These are phyloP conservation scores for Solanum hybrid DNA, from an alignment of 305 asterid species.

Conservation along the genomic window DNA sequence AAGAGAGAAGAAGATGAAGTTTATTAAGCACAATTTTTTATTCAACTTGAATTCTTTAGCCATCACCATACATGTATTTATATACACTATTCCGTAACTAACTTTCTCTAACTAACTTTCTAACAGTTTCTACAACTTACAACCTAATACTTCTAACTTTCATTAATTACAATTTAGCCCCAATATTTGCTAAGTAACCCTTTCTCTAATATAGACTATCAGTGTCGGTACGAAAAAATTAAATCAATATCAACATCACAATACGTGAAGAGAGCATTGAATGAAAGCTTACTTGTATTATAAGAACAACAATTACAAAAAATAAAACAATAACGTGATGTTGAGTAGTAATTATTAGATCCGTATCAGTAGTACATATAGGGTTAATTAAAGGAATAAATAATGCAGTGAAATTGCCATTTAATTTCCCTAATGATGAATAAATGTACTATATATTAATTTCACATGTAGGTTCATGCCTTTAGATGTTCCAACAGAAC, in stretches of 20 bases:
- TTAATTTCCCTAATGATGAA: not conserved
- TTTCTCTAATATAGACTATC: no score
- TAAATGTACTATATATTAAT: not conserved
- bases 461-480: not conserved
- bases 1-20: no score
- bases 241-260: not conserved
- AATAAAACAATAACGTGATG: not conserved
- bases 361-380: not conserved
- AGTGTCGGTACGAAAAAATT: not conserved
- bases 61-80: no score
- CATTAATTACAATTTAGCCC: no score
- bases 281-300: not conserved
- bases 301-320: not conserved
- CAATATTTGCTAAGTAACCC: no score
- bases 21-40: no score
- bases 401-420: not conserved
- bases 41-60: no score
- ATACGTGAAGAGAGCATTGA: not conserved
- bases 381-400: not conserved
- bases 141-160: no score
- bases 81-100: no score
- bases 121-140: no score
- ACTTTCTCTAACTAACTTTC: no score
- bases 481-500: not conserved
- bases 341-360: not conserved